phyloP scores from a whole-genome alignment of 1,139 yeast species.

The Hemisphaericaspora xylanilytica region DNA sequence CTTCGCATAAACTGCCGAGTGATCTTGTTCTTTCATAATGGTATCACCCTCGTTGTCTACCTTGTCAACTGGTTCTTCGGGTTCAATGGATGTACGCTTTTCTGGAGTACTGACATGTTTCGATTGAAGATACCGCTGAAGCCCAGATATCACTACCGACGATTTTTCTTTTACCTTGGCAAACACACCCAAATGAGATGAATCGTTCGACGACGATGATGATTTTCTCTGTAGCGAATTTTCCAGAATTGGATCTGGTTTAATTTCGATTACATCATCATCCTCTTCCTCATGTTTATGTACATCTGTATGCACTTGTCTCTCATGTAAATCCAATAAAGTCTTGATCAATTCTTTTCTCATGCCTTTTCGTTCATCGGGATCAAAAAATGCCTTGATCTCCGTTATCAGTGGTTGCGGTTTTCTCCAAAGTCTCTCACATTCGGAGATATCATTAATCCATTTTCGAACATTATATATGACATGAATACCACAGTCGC shows the following conservation, averaged over 20 bases:
- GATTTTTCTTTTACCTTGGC: no score
- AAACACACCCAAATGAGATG: no score
- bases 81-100: no score
- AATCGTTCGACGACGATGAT: no score
- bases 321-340: conserved; percentile 26
- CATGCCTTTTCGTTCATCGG: conserved; percentile 34
- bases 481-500: conserved; percentile 95
- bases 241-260: background rate
- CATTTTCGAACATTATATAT: conserved; percentile 74
- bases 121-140: no score
- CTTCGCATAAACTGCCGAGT: background rate
- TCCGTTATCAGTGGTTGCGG: conserved; percentile 5
- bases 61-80: background rate
- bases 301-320: conserved; percentile 11
- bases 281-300: conserved; percentile 17
- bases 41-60: background rate
- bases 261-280: conserved; percentile 22
- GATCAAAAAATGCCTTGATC: conserved; percentile 24
- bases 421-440: conserved; percentile 52
- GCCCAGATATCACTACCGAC: no score
- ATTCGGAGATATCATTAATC: conserved; percentile 48
- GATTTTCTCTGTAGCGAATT: no score
- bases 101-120: no score
- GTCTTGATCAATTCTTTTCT: conserved; percentile 29
- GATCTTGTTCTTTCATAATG: background rate